Percentiles rank a stretch among this genome's conserved stretches.
Evolutionary conservation across 768 basidiomycete genomes (phyloP).

Genomic region (Lactifluus rugatus): DNA sequence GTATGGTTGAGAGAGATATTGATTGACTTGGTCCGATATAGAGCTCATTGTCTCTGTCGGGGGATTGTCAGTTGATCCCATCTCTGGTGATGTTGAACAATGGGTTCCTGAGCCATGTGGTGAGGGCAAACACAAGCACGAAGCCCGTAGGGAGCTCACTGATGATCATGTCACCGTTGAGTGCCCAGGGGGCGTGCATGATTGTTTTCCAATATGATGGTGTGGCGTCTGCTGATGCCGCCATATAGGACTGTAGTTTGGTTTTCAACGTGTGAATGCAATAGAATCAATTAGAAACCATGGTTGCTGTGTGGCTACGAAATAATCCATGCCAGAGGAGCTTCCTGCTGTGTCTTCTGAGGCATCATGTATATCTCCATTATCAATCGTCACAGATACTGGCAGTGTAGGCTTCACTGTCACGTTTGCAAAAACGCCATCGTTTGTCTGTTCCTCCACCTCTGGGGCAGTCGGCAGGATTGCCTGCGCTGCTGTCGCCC

Average conservation of each 20-base stretch:
- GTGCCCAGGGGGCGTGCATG: conserved; percentile 62
- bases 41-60: not conserved
- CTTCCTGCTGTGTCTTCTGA: conserved; percentile 71
- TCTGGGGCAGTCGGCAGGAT: conserved; percentile 30
- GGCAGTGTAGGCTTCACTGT: conserved; percentile 67
- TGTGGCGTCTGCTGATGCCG: conserved; percentile 81
- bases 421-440: conserved; percentile 93
- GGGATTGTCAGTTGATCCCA: too few species aligned
- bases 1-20: conserved; percentile 42
- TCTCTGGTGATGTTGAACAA: too few species aligned
- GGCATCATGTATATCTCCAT: conserved; percentile 59
- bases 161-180: conserved; percentile 65
- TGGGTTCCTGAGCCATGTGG: too few species aligned
- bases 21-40: conserved; percentile 35
- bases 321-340: conserved; percentile 65
- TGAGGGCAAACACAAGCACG: conserved; percentile 59
- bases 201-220: conserved; percentile 98
- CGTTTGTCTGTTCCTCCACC: conserved; percentile 75
- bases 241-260: conserved; percentile 59
- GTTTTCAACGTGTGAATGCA: not conserved
- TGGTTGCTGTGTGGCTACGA: too few species aligned
- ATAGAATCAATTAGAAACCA: not conserved
- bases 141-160: conserved; percentile 87
- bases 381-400: conserved; percentile 35
- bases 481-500: too few species aligned